These are phyloP conservation scores for Auriculariales sp. DNA, from an alignment of 768 basidiomycete genomes.

Conservation along the genomic window DNA sequence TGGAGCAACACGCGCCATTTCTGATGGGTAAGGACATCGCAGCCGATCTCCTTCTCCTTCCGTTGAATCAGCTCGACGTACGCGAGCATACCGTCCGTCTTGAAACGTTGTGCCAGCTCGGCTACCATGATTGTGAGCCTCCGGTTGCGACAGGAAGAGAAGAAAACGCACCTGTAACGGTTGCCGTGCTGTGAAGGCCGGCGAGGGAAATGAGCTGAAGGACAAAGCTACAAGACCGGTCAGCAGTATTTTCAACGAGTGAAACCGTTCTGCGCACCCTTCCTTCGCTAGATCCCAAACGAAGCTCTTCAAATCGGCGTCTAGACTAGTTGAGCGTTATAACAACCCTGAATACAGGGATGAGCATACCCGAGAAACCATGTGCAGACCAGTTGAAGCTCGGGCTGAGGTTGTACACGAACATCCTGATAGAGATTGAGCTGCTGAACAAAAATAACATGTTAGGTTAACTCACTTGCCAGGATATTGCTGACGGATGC, in stretches of 20 bases:
- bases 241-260: conserved; percentile 4
- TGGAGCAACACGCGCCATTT: conserved; percentile 49
- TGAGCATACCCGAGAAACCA: conserved; percentile 49
- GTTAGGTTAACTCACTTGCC: conserved; percentile 35
- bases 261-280: conserved; percentile 38
- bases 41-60: conserved; percentile 78
- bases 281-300: conserved; percentile 85
- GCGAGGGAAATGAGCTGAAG: conserved; percentile 82
- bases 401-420: conserved; percentile 89
- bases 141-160: not conserved
- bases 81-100: conserved; percentile 83
- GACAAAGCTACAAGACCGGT: conserved; percentile 49
- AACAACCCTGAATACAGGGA: not conserved
- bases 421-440: conserved; percentile 33
- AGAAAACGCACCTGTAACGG: conserved; percentile 43
- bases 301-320: conserved; percentile 67
- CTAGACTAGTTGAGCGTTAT: conserved; percentile 16
- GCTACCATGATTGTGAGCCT: conserved; percentile 22
- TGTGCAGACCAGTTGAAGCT: conserved; percentile 87
- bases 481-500: conserved; percentile 57
- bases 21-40: conserved; percentile 86
- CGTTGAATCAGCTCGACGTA: conserved; percentile 80
- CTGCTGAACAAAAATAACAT: not conserved
- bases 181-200: conserved; percentile 77
- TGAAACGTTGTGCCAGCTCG: conserved; percentile 66